Evolutionary conservation across 2,329 filamentous ascomycete genomes (phyloP), one percentile per base, ranked within the genome.

Genomic region (Lasiodiplodia citricola): DNA sequence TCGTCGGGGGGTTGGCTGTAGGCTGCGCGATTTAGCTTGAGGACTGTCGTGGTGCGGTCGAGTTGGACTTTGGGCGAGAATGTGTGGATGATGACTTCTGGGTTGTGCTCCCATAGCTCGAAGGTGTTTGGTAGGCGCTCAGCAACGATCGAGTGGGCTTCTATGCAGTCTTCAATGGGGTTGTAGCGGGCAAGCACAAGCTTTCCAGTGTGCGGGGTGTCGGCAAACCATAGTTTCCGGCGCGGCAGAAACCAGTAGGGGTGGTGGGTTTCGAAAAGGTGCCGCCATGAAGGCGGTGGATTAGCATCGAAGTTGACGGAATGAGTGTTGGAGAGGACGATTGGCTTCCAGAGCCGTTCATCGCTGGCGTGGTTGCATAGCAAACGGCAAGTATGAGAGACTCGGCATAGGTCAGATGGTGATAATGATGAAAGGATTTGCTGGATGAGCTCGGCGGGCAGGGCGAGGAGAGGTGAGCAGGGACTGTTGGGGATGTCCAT

Each of bases 191-290:
- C 86, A 50, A 97, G 75, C 31, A 97, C 85, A 52, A 97, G 79
- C 76, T 91, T 91, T 0, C 94, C 94, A 1, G 87, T 90, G 58
- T 93, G 85, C 37, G 90, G 86, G 2, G 84, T 86, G 78, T 97
- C 93, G 69, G 89, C 87, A 75, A 97, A 95, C 94, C 94, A 97
- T 71, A 97, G 83, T 79, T 92, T 94, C 76, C 92, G 85, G 64
- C 87, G 88, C 0, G 92, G 85, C 1, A 97, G 83, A 75, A 97
- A 97, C 94, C 94, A 97, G 74, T 90, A 88, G 0, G 91, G 90
- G 71, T 96, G 87, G 76, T 96, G 92, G 23, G 89, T 85, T 52
- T 86, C 82, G 77, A 92, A 97, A 2, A 97, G 86, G 31, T 91
- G 86, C 68, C 87, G 88, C 79, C 90, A 97, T 28, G 85, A 89